These are phyloP conservation scores for Pseudogymnoascus pannorum DNA, from an alignment of 2,329 filamentous ascomycete genomes.

Conservation along the genomic window DNA sequence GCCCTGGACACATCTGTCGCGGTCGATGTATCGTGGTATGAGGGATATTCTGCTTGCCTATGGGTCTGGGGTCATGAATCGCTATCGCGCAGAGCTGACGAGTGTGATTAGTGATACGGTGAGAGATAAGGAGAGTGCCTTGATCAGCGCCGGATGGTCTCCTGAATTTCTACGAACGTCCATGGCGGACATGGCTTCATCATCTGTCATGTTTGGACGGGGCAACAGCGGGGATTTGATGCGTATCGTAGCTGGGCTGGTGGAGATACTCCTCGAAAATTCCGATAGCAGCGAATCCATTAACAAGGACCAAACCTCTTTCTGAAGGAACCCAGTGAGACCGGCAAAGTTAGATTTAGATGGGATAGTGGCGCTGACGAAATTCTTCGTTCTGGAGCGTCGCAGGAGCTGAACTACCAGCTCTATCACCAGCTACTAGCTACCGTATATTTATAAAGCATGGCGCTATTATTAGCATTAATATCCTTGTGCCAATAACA, in stretches of 20 bases:
- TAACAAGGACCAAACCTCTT: slow-evolving; percentile 11
- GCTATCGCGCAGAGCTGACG: slow-evolving; percentile 21
- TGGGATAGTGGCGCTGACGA: slow-evolving; percentile 27
- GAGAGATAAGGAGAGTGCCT: background rate
- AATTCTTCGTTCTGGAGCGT: slow-evolving; percentile 31
- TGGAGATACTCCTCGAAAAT: slow-evolving; percentile 11
- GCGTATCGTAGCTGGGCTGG: slow-evolving; percentile 26
- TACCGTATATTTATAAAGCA: background rate
- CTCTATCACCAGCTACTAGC: slow-evolving; percentile 29
- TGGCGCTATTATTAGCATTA: background rate
- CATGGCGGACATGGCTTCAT: slow-evolving; percentile 27
- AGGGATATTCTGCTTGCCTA: slow-evolving; percentile 28
- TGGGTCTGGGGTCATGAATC: slow-evolving; percentile 24
- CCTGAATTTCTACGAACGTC: slow-evolving; percentile 21
- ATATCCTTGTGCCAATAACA: background rate
- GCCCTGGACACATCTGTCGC: slow-evolving; percentile 29
- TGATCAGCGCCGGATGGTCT: slow-evolving; percentile 26
- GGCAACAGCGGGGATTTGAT: slow-evolving; percentile 30
- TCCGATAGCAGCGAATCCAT: slow-evolving; percentile 11
- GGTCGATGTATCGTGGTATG: slow-evolving; percentile 30
- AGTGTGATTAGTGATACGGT: slow-evolving; percentile 16
- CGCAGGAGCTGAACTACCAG: slow-evolving; percentile 31
- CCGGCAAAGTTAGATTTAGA: slow-evolving; percentile 17
- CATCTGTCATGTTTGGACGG: slow-evolving; percentile 25
- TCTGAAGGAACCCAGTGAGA: slow-evolving; percentile 2